Evolutionary conservation across 2,329 filamentous ascomycete species (phyloP).

Genomic region (Verticillium nonalfalfae): DNA sequence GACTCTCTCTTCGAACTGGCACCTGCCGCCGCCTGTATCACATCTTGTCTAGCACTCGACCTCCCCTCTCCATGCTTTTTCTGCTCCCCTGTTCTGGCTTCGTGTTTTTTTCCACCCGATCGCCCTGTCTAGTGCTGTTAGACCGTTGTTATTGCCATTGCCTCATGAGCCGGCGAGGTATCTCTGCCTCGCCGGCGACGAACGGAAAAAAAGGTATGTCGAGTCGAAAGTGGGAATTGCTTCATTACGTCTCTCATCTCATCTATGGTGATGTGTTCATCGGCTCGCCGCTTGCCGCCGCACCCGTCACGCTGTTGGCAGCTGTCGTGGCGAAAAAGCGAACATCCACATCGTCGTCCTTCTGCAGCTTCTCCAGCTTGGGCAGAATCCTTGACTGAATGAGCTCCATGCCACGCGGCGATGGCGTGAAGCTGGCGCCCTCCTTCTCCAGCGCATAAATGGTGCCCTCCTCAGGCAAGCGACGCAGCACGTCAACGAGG

Average conservation of each 20-base stretch:
- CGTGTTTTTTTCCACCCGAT: background rate
- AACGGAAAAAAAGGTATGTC: background rate
- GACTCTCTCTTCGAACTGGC: background rate
- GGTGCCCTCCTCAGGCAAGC: constrained; percentile 82
- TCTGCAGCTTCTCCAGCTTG: constrained; percentile 89
- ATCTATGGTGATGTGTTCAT: constrained; percentile 63
- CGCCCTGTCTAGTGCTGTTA: background rate
- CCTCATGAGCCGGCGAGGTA: background rate
- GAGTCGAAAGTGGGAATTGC: constrained; percentile 31
- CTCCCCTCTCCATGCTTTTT: background rate
- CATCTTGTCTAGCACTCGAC: background rate
- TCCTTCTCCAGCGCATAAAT: constrained; percentile 80
- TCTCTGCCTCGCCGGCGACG: background rate
- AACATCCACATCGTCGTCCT: constrained; percentile 96
- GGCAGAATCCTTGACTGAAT: constrained; percentile 84
- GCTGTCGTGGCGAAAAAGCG: constrained; percentile 95
- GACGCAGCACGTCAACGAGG: constrained; percentile 84
- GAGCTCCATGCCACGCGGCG: constrained; percentile 67
- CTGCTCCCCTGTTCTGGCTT: background rate
- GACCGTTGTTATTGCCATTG: background rate
- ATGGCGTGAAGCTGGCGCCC: constrained; percentile 54
- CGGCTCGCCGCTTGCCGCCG: constrained; percentile 43
- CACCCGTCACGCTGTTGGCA: constrained; percentile 50
- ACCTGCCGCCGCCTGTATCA: background rate
- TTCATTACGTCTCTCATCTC: constrained; percentile 37